Evolutionary conservation across 2,329 filamentous ascomycete species (phyloP).

Genomic region (Sclerotiophoma versabilis): DNA sequence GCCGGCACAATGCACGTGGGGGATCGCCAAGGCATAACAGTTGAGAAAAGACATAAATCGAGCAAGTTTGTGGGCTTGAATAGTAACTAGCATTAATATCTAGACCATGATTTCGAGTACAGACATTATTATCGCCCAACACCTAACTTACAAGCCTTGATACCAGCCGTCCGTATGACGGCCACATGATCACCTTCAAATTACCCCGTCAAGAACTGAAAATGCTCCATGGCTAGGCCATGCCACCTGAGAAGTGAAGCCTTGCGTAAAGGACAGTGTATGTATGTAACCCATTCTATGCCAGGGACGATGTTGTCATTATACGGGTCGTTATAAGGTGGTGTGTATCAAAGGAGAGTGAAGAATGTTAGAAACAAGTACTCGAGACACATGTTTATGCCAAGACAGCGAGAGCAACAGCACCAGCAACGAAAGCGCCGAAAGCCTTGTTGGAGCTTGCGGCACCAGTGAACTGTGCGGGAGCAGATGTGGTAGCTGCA

Average conservation of each 20-base stretch:
- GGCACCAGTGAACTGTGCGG: slow-evolving; percentile 34
- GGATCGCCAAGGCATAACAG: too few species aligned
- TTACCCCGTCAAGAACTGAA: slow-evolving; percentile 9
- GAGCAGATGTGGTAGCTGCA: slow-evolving; percentile 16
- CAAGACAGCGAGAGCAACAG: slow-evolving; percentile 29
- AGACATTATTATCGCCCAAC: slow-evolving; percentile 11
- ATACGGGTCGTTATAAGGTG: slow-evolving; percentile 9
- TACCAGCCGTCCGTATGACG: neutral
- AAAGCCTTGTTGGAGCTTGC: slow-evolving; percentile 34
- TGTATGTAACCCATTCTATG: slow-evolving; percentile 16
- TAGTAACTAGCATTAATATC: slow-evolving; percentile 7
- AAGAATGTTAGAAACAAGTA: slow-evolving; percentile 1
- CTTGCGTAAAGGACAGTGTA: slow-evolving; percentile 14
- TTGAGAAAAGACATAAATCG: too few species aligned
- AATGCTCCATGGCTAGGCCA: slow-evolving; percentile 14
- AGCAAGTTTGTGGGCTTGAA: neutral
- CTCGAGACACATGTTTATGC: slow-evolving; percentile 18
- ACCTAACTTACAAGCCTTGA: slow-evolving; percentile 10
- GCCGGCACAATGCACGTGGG: neutral
- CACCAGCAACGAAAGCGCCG: slow-evolving; percentile 34
- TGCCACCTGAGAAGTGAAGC: slow-evolving; percentile 11
- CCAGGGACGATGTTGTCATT: slow-evolving; percentile 8
- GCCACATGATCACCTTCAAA: slow-evolving; percentile 1
- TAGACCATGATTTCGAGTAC: slow-evolving; percentile 4
- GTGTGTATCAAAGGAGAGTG: slow-evolving; percentile 15